These are phyloP conservation scores for Delitschia confertaspora DNA, from an alignment of 495 filamentous ascomycete species.

Conservation along the genomic window DNA sequence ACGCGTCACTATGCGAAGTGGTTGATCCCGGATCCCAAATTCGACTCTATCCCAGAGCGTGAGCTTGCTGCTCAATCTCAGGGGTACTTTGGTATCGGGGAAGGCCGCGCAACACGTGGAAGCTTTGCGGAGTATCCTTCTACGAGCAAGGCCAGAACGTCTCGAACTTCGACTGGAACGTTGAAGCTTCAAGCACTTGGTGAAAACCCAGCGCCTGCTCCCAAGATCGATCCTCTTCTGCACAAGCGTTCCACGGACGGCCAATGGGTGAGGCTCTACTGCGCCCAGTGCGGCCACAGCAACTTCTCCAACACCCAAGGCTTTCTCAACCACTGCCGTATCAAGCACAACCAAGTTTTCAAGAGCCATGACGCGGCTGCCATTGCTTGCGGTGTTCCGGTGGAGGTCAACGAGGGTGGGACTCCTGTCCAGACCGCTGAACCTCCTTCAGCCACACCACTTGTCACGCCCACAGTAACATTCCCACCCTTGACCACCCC, in stretches of 20 bases:
- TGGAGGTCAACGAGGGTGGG: slow-evolving; percentile 44
- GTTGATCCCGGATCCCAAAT: slow-evolving; percentile 80
- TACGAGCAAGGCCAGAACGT: slow-evolving; percentile 49
- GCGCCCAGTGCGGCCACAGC: slow-evolving; percentile 75
- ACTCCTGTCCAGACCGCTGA: slow-evolving; percentile 16
- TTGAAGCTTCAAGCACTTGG: slow-evolving; percentile 56
- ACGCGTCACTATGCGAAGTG: slow-evolving; percentile 87
- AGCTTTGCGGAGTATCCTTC: slow-evolving; percentile 51
- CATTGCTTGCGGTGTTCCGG: slow-evolving; percentile 71
- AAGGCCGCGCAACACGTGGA: slow-evolving; percentile 66
- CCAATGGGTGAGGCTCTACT: slow-evolving; percentile 68
- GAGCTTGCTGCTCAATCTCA: slow-evolving; percentile 12
- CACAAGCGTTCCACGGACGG: slow-evolving; percentile 53
- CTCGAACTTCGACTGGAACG: slow-evolving; percentile 28
- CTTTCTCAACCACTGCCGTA: slow-evolving; percentile 97
- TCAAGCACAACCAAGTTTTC: slow-evolving; percentile 83
- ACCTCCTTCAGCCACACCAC: slow-evolving; percentile 6
- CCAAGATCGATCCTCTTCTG: slow-evolving; percentile 50
- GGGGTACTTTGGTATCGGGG: slow-evolving; percentile 32
- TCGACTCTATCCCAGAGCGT: slow-evolving; percentile 46
- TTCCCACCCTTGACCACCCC: slow-evolving; percentile 13
- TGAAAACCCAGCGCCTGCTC: slow-evolving; percentile 25
- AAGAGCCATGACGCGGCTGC: slow-evolving; percentile 92
- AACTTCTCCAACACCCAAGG: slow-evolving; percentile 94
- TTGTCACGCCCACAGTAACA: slow-evolving; percentile 15